Percentiles rank a stretch among this genome's conserved stretches.
Conservation (phyloP, 2,329 filamentous ascomycete species). For the Pyrenochaeta sp. region DNA sequence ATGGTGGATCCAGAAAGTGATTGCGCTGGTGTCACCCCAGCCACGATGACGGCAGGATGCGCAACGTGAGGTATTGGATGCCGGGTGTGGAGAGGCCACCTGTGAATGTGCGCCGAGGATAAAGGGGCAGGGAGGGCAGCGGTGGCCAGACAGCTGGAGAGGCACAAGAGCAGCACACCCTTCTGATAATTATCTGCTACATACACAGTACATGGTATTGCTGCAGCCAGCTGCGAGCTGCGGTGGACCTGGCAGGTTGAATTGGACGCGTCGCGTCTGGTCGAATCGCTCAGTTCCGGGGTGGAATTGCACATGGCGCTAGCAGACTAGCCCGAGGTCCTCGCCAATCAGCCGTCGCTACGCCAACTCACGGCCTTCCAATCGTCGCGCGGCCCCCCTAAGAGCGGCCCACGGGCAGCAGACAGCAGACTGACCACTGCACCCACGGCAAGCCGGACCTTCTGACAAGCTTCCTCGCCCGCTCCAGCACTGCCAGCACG, state of each 20-base stretch:
- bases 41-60: constrained; percentile 31
- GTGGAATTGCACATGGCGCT: constrained; percentile 5
- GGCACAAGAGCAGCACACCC: no score
- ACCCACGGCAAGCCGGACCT: constrained; percentile 9
- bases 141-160: constrained; percentile 1
- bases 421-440: no score
- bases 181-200: no score
- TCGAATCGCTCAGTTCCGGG: constrained; percentile 14
- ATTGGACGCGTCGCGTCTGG: no score
- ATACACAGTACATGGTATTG: constrained; percentile 14
- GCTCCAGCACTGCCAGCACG: constrained; percentile 21
- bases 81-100: constrained; percentile 18
- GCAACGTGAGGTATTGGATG: constrained; percentile 25
- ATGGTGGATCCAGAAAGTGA: constrained; percentile 10
- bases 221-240: no score
- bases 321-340: constrained; percentile 9
- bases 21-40: constrained; percentile 35
- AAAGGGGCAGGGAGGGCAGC: constrained; percentile 5
- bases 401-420: constrained; percentile 15
- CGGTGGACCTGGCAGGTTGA: no score
- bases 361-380: no score
- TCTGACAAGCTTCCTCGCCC: no score
- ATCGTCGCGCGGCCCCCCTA: no score
- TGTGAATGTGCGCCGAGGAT: constrained; percentile 9
- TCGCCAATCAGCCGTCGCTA: constrained; percentile 19